A percentile compares a stretch with the other conserved stretches of the same genome.
Conservation (phyloP, 768 basidiomycete genomes). For the Mycena galopus region DNA sequence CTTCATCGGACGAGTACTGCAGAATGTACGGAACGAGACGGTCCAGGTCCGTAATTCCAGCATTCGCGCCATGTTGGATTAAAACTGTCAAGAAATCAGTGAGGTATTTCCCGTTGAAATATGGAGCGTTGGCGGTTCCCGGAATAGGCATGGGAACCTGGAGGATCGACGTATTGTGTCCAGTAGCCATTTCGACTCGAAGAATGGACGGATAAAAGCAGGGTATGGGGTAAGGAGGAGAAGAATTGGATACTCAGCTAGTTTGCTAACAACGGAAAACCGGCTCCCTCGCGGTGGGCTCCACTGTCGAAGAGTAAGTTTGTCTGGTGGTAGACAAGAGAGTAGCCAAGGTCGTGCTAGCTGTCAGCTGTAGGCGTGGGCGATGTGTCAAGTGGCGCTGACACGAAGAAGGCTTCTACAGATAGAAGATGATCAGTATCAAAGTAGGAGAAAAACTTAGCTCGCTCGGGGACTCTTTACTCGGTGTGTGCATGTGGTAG, state of each 20-base stretch:
- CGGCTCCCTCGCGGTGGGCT: background rate
- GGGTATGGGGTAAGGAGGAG: background rate
- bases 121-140: background rate
- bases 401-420: no score
- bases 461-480: no score
- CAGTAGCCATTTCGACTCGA: background rate
- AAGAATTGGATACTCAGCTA: background rate
- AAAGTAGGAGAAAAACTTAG: no score
- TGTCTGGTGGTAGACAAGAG: background rate
- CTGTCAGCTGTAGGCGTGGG: no score
- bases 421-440: no score
- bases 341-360: no score
- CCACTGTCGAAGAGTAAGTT: background rate
- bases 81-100: background rate
- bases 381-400: no score
- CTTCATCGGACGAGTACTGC: slow-evolving; percentile 13
- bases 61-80: slow-evolving; percentile 17
- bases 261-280: background rate
- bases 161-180: background rate
- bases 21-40: slow-evolving; percentile 19
- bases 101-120: background rate
- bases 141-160: background rate
- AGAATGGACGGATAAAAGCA: background rate
- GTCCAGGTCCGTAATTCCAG: slow-evolving; percentile 23
- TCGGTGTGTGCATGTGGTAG: no score